These are phyloP conservation scores for Proliferodiscus dingleyae DNA, from an alignment of 2,329 filamentous ascomycete species.

Conservation along the genomic window DNA sequence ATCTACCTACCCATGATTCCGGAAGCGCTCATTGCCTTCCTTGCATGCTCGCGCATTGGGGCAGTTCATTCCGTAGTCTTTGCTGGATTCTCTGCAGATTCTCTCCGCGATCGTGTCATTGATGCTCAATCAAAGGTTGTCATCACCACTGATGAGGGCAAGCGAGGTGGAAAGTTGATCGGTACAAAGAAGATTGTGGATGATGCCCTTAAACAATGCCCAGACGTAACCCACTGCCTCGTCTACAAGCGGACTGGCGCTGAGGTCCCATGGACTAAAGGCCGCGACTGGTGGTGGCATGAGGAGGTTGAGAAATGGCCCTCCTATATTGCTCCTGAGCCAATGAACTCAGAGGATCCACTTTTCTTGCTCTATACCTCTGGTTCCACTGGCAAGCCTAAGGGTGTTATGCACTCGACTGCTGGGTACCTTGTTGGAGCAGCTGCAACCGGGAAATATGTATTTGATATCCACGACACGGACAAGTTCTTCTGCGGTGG, in stretches of 20 bases:
- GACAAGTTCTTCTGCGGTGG: slow-evolving; percentile 97
- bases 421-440: slow-evolving; percentile 92
- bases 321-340: slow-evolving; percentile 81
- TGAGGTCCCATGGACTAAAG: slow-evolving; percentile 83
- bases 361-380: slow-evolving; percentile 98
- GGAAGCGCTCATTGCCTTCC: slow-evolving; percentile 84
- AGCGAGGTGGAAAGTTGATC: slow-evolving; percentile 94
- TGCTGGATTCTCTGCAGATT: slow-evolving; percentile 95
- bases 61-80: slow-evolving; percentile 97
- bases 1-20: slow-evolving; percentile 99
- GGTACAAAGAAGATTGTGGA: slow-evolving; percentile 99
- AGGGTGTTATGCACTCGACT: slow-evolving; percentile 98
- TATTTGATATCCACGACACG: slow-evolving; percentile 93
- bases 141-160: slow-evolving; percentile 96
- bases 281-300: slow-evolving; percentile 96
- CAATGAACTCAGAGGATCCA: slow-evolving; percentile 89
- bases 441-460: slow-evolving; percentile 92
- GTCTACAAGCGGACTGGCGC: slow-evolving; percentile 95
- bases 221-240: slow-evolving; percentile 76
- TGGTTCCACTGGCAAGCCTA: slow-evolving; percentile 95
- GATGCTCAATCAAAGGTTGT: slow-evolving; percentile 89
- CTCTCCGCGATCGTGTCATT: slow-evolving; percentile 87
- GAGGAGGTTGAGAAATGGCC: slow-evolving; percentile 98
- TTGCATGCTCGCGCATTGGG: slow-evolving; percentile 88
- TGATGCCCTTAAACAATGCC: slow-evolving; percentile 93